phyloP scores from a whole-genome alignment of 1,284 basidiomycete species.

The Pyrrhoderma noxium region DNA sequence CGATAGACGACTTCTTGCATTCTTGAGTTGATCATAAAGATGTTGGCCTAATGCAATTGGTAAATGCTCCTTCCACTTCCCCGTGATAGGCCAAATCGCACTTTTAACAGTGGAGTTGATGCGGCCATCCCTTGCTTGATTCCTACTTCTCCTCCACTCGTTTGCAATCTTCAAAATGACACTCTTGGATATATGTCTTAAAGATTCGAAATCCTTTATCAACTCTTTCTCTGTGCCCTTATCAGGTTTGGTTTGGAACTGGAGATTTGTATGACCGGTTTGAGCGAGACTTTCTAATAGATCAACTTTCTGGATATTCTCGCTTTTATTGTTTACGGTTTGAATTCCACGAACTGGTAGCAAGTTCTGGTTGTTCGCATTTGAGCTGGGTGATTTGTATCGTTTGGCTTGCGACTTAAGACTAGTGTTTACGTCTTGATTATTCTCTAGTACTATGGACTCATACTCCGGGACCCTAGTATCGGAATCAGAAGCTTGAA shows the following conservation, averaged over 20 bases:
- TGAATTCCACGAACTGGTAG: no score
- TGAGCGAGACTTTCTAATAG: no score
- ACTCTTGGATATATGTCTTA: slow-evolving; percentile 1
- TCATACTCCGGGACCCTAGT: no score
- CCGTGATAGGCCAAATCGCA: no score
- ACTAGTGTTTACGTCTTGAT: no score
- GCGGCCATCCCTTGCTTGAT: neutral
- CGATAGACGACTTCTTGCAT: neutral
- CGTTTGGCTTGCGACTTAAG: no score
- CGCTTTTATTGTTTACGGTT: no score
- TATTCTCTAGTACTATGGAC: no score
- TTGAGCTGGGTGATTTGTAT: no score
- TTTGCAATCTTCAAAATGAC: neutral
- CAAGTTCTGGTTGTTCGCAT: no score
- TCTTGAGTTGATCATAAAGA: neutral
- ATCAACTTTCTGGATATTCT: no score
- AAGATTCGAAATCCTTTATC: slow-evolving; percentile 4
- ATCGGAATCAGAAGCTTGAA: no score
- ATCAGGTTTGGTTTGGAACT: slow-evolving; percentile 5
- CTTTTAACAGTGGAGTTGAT: neutral
- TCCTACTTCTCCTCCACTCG: neutral
- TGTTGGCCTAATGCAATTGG: neutral
- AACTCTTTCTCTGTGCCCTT: slow-evolving; percentile 8
- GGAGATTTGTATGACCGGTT: neutral
- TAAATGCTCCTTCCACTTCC: neutral